A percentile compares a stretch with the other conserved stretches of the same genome.
These are phyloP conservation scores for Calonectria montana DNA, from an alignment of 2,329 filamentous ascomycete species.

Conservation along the genomic window DNA sequence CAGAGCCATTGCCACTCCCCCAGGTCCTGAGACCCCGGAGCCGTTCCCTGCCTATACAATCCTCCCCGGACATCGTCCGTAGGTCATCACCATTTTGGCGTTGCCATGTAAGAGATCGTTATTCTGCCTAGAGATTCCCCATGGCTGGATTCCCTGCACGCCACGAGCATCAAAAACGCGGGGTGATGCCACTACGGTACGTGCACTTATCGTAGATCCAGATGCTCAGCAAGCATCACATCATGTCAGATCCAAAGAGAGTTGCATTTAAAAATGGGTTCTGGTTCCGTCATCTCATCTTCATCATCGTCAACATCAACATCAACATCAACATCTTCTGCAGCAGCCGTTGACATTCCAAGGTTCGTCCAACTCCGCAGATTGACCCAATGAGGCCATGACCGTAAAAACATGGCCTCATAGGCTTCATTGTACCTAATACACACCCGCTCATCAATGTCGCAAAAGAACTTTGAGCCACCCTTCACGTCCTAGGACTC, in stretches of 20 bases:
- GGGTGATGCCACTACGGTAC: slow-evolving; percentile 33
- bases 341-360: slow-evolving; percentile 3
- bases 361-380: slow-evolving; percentile 14
- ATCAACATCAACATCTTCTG: background rate
- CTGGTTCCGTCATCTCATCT: slow-evolving; percentile 12
- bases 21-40: slow-evolving; percentile 29
- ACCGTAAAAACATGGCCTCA: background rate
- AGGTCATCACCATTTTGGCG: slow-evolving; percentile 7
- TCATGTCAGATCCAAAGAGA: slow-evolving; percentile 24
- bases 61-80: slow-evolving; percentile 24
- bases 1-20: slow-evolving; percentile 9
- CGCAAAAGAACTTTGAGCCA: slow-evolving; percentile 10
- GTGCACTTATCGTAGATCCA: slow-evolving; percentile 28
- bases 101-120: slow-evolving; percentile 23
- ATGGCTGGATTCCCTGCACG: slow-evolving; percentile 27
- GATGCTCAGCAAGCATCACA: slow-evolving; percentile 18
- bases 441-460: background rate
- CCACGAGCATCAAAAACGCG: slow-evolving; percentile 28
- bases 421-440: background rate
- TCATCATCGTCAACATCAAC: background rate
- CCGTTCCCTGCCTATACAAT: slow-evolving; percentile 28
- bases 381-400: slow-evolving; percentile 10
- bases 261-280: slow-evolving; percentile 25
- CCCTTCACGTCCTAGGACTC: slow-evolving; percentile 5
- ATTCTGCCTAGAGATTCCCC: slow-evolving; percentile 8